Base-by-base conservation (phyloP, 2,329 filamentous ascomycete species). In the Fusarium citri region DNA sequence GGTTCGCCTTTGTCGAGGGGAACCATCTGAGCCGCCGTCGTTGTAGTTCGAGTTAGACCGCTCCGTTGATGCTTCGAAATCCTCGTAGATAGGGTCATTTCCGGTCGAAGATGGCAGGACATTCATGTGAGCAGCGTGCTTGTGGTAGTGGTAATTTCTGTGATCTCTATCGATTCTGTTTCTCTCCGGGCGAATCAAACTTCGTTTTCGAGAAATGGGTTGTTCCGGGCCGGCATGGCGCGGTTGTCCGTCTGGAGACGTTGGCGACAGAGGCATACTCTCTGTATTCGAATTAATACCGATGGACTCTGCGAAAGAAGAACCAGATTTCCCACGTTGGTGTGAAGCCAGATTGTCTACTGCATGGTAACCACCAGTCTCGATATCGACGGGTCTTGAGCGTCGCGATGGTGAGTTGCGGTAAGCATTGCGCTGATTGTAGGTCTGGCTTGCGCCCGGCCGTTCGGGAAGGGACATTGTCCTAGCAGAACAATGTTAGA, bases 111-210 rank as follows among this genome's bases (percentile, higher is more conserved):
- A 98, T 1, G 97, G 96, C 70, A 94, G 85, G 8, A 94, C 92
- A 58, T 91, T 87, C 94, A 99, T 98, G 70, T 95, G 92, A 75
- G 94, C 92, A 12, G 97, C 94, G 87, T 97, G 94, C 79, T 97
- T 92, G 72, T 94, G 90, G 81, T 99, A 99, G 81, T 98, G 88
- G 78, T 98, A 99, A 79, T 98, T 97, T 16, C 94, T 94, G 78
- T 98, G 94, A 73, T 94, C 92, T 69, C 87, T 90, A 73, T 94
- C 92, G 72, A 97, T 93, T 73, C 92, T 89, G 76, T 92, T 92
- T 71, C 96, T 89, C 81, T 99, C 96, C 1, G 96, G 96, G 66
- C 92, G 88, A 77, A 99, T 91, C 69, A 99, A 84, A 79, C 93
- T 98, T 78, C 92, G 90, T 82, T 98, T 98, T 74, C 94, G 89